Evolutionary conservation across 768 basidiomycete species (phyloP).

Genomic region (Leccinum pellstonianum): DNA sequence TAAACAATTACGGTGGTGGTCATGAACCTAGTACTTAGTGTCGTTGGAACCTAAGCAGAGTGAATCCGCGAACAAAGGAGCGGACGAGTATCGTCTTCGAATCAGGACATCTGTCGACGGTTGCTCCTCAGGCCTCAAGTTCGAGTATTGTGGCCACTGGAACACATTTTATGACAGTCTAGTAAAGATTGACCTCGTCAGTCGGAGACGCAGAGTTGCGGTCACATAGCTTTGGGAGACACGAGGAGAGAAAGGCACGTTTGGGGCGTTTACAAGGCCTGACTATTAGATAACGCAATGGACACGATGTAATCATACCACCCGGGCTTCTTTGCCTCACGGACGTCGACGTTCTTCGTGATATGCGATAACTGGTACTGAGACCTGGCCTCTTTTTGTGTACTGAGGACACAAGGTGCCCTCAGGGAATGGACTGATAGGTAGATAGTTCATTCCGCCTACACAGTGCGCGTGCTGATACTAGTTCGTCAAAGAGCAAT

Average conservation of each 20-base stretch:
- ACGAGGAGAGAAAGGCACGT: constrained; percentile 4
- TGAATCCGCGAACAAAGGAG: too few relatives aligned
- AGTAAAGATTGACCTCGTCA: background rate
- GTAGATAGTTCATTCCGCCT: background rate
- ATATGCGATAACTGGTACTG: background rate
- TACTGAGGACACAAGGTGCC: background rate
- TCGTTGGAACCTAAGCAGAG: too few relatives aligned
- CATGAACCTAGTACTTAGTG: too few relatives aligned
- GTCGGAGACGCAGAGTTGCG: too few relatives aligned
- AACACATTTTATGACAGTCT: background rate
- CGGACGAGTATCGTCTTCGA: too few relatives aligned
- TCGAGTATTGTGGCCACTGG: background rate
- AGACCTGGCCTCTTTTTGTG: too few relatives aligned
- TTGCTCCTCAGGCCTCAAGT: too few relatives aligned
- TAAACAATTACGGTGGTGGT: background rate
- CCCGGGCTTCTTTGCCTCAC: constrained; percentile 18
- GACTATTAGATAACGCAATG: constrained; percentile 7
- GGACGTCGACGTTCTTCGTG: constrained; percentile 6
- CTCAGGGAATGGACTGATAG: background rate
- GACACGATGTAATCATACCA: constrained; percentile 16
- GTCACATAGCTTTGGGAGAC: constrained; percentile 6
- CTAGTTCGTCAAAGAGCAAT: too few relatives aligned
- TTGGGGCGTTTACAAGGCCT: constrained; percentile 21
- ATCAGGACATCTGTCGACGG: background rate
- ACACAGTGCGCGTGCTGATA: too few relatives aligned